These are phyloP conservation scores for Dichotomopilus funicola DNA, from an alignment of 2,329 filamentous ascomycete species.

Conservation along the genomic window DNA sequence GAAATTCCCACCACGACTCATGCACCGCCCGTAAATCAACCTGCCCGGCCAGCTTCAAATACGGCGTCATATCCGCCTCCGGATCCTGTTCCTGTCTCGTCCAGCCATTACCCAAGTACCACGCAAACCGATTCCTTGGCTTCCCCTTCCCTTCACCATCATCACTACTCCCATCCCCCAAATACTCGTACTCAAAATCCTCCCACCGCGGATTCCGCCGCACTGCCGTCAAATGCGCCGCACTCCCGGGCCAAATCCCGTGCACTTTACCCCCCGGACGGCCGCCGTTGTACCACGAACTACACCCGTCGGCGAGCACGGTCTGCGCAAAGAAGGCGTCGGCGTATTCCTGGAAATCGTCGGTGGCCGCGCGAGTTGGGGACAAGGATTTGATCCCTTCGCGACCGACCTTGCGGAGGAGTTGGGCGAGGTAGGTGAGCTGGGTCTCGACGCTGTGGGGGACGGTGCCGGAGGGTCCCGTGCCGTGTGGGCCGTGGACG, in stretches of 20 bases:
- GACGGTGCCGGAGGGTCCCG: conserved; percentile 53
- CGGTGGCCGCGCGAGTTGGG: conserved; percentile 48
- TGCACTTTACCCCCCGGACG: conserved; percentile 40
- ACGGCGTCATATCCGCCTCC: conserved; percentile 55
- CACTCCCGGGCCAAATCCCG: conserved; percentile 64
- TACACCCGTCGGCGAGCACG: conserved; percentile 56
- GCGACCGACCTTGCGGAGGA: conserved; percentile 58
- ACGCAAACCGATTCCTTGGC: conserved; percentile 45
- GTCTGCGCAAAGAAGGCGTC: conserved; percentile 31
- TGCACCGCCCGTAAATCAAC: conserved; percentile 57
- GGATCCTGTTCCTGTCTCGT: conserved; percentile 52
- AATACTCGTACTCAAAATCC: conserved; percentile 47
- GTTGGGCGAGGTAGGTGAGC: conserved; percentile 52
- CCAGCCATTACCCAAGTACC: conserved; percentile 62
- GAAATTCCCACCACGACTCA: conserved; percentile 59
- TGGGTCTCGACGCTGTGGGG: background rate
- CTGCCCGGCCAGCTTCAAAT: conserved; percentile 50
- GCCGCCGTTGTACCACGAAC: conserved; percentile 67
- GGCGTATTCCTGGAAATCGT: conserved; percentile 48
- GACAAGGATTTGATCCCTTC: conserved; percentile 60
- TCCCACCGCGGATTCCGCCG: conserved; percentile 50
- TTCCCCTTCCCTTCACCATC: no score
- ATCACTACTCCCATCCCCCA: conserved; percentile 28
- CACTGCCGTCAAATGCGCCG: conserved; percentile 53
- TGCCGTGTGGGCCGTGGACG: conserved; percentile 53